Conservation (phyloP, 768 basidiomycete genomes). For the Lentinus brumalis region DNA sequence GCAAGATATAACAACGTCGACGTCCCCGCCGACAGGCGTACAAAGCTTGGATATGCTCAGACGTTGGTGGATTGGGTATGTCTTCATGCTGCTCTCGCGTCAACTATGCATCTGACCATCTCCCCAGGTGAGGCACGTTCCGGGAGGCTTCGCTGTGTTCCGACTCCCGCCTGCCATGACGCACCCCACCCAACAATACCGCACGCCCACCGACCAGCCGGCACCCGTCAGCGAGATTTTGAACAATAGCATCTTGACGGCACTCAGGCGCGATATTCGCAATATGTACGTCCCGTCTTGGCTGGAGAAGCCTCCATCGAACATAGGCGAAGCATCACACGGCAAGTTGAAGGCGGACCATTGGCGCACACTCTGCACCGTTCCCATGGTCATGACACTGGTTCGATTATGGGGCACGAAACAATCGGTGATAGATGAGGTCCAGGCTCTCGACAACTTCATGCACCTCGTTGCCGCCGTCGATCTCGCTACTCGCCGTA, state of each 20-base stretch:
- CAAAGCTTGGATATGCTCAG: too few species aligned
- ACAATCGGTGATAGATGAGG: constrained; percentile 3
- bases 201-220: too few species aligned
- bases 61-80: too few species aligned
- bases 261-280: neutral
- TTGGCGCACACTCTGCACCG: constrained; percentile 34
- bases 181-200: too few species aligned
- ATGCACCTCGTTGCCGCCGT: constrained; percentile 26
- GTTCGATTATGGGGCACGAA: constrained; percentile 35
- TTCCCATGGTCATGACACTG: constrained; percentile 38
- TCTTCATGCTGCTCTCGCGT: too few species aligned
- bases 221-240: too few species aligned
- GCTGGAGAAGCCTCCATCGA: constrained; percentile 32
- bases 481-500: constrained; percentile 22
- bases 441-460: constrained; percentile 31
- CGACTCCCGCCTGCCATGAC: too few species aligned
- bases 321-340: constrained; percentile 32
- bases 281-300: constrained; percentile 29
- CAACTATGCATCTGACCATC: too few species aligned
- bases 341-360: constrained; percentile 41
- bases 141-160: too few species aligned
- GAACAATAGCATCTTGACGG: neutral
- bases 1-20: too few species aligned
- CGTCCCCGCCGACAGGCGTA: too few species aligned
- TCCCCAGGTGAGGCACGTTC: too few species aligned